These are phyloP conservation scores for Stereum hirsutum DNA, from an alignment of 1,284 basidiomycete genomes.

Conservation along the genomic window DNA sequence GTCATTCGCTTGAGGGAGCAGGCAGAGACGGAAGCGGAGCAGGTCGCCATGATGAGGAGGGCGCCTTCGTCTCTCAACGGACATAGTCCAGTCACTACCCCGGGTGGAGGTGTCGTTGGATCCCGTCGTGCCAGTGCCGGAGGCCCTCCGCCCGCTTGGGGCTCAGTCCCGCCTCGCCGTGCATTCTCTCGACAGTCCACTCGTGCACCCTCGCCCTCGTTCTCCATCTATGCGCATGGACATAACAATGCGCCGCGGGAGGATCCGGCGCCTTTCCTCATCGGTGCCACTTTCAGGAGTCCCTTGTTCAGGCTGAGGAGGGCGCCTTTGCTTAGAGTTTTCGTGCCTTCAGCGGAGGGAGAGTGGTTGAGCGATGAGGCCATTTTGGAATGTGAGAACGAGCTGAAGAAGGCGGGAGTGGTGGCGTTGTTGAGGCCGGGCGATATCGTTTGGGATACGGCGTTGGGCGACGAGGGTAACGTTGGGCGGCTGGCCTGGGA, in stretches of 20 bases:
- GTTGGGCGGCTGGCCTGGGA: slow-evolving; percentile 74
- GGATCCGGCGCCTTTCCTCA: slow-evolving; percentile 3
- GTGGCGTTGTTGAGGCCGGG: slow-evolving; percentile 52
- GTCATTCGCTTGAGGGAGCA: slow-evolving; percentile 67
- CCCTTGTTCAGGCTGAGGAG: slow-evolving; percentile 59
- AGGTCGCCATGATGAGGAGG: slow-evolving; percentile 20
- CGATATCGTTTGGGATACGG: slow-evolving; percentile 77
- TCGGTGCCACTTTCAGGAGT: slow-evolving; percentile 37
- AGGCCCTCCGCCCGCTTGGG: slow-evolving; percentile 10
- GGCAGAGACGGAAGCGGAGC: slow-evolving; percentile 43
- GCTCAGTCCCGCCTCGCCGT: slow-evolving; percentile 5
- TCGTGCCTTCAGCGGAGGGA: slow-evolving; percentile 74
- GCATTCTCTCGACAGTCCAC: slow-evolving; percentile 35
- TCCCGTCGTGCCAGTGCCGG: slow-evolving; percentile 2
- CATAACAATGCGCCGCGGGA: slow-evolving; percentile 7
- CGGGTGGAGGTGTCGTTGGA: slow-evolving; percentile 9
- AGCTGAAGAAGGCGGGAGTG: slow-evolving; percentile 59
- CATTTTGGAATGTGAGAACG: slow-evolving; percentile 70
- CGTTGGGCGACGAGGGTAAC: slow-evolving; percentile 76
- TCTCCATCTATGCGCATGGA: slow-evolving; percentile 32
- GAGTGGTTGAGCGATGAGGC: slow-evolving; percentile 75
- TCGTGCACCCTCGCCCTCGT: slow-evolving; percentile 55
- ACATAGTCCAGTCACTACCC: no score
- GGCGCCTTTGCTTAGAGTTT: slow-evolving; percentile 67
- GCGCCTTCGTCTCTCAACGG: slow-evolving; percentile 9